phyloP scores from a whole-genome alignment of 352 stramenopile genomes.

The Phytophthora macrochlamydospora region DNA sequence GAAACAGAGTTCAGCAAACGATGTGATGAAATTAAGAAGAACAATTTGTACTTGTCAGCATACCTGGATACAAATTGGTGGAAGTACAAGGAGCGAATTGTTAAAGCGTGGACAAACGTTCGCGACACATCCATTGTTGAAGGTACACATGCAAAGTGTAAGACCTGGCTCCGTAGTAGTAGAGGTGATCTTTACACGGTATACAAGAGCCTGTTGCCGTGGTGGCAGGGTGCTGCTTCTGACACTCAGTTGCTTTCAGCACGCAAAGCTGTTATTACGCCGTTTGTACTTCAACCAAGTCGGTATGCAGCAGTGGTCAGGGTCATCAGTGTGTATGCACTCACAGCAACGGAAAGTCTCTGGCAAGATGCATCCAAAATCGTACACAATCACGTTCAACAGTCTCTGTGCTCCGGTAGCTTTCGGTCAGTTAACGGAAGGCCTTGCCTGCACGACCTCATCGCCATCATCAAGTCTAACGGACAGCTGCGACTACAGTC shows the following conservation, averaged over 20 bases:
- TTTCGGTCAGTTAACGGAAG: constrained; percentile 7
- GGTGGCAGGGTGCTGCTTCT: background rate
- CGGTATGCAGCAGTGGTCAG: too few species aligned
- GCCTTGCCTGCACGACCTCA: constrained; percentile 11
- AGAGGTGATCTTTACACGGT: constrained; percentile 6
- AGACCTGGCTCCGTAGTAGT: background rate
- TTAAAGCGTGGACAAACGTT: constrained; percentile 1
- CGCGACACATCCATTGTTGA: background rate
- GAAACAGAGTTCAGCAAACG: constrained; percentile 1
- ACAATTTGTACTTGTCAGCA: background rate
- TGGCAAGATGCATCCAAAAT: background rate
- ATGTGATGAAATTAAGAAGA: background rate
- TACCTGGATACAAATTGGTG: constrained; percentile 5
- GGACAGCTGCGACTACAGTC: background rate
- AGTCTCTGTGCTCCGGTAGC: background rate
- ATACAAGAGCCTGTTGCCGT: background rate
- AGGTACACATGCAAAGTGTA: background rate
- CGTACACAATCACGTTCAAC: background rate
- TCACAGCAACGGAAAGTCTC: background rate
- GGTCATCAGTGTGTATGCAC: background rate
- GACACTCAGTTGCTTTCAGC: background rate
- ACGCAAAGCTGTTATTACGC: background rate
- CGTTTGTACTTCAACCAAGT: constrained; percentile 4
- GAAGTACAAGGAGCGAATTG: constrained; percentile 5
- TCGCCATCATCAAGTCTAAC: constrained; percentile 7